Percentiles rank a stretch among this genome's conserved stretches.
phyloP scores from a whole-genome alignment of 2,329 filamentous ascomycete genomes.

The Ascomycota sp. region DNA sequence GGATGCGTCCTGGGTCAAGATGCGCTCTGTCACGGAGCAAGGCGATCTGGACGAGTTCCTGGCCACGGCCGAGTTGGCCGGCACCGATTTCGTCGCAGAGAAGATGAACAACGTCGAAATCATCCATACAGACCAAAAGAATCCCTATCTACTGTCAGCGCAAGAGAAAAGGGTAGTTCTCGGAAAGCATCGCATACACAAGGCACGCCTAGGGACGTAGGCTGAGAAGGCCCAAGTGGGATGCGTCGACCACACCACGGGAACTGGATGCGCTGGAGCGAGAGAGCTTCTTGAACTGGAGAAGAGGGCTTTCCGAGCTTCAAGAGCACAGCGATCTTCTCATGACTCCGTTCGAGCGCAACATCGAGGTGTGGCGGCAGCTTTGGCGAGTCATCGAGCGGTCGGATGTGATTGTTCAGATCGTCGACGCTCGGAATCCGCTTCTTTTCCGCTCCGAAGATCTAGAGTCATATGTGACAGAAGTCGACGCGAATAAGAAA shows the following conservation, averaged over 20 bases:
- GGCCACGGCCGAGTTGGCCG: constrained; percentile 86
- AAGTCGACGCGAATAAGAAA: constrained; percentile 69
- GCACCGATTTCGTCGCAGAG: constrained; percentile 95
- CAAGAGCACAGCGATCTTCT: constrained; percentile 87
- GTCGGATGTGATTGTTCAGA: constrained; percentile 89
- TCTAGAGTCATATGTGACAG: constrained; percentile 83
- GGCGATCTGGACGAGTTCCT: constrained; percentile 92
- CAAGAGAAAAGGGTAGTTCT: constrained; percentile 62
- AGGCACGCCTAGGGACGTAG: constrained; percentile 60
- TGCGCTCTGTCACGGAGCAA: constrained; percentile 97
- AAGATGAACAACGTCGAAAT: constrained; percentile 99
- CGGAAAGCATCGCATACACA: constrained; percentile 69
- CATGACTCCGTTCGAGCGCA: constrained; percentile 95
- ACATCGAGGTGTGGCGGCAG: constrained; percentile 94
- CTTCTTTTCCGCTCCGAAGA: constrained; percentile 88
- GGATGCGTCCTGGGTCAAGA: constrained; percentile 95
- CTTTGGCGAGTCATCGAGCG: constrained; percentile 95
- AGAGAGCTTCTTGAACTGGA: constrained; percentile 69
- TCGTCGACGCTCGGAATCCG: constrained; percentile 91
- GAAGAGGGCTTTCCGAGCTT: constrained; percentile 73
- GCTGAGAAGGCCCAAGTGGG: constrained; percentile 80
- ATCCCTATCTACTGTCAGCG: constrained; percentile 76
- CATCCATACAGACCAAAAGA: constrained; percentile 89
- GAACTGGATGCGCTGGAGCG: constrained; percentile 65
- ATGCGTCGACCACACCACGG: constrained; percentile 61